Conservation (phyloP, 192 early-diverging fungal species). For the Helicostylum pulchrum region DNA sequence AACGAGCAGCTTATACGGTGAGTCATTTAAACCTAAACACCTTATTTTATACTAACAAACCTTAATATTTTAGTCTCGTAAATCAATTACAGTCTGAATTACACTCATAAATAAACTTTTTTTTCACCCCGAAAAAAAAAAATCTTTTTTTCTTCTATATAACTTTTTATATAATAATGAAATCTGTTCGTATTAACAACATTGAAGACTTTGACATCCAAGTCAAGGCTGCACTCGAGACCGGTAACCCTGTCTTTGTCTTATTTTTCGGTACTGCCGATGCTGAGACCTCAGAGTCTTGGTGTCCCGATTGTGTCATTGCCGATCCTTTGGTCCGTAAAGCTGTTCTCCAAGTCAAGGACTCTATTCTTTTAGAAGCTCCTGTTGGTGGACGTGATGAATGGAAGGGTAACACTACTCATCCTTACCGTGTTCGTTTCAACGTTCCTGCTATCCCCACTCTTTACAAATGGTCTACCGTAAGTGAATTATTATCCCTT, state of each 20-base stretch:
- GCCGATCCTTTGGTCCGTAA: constrained; percentile 46
- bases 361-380: constrained; percentile 40
- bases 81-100: constrained; percentile 17
- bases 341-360: constrained; percentile 20
- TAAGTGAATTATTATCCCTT: constrained; percentile 7
- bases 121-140: neutral
- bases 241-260: constrained; percentile 33
- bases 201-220: constrained; percentile 34
- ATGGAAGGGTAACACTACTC: constrained; percentile 33
- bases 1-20: constrained; percentile 12
- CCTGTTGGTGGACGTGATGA: constrained; percentile 35
- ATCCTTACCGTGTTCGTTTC: constrained; percentile 39
- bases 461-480: constrained; percentile 36
- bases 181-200: constrained; percentile 28
- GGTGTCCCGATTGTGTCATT: constrained; percentile 53
- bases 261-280: constrained; percentile 47
- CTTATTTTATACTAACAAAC: neutral
- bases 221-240: constrained; percentile 21
- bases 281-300: constrained; percentile 39
- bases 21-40: neutral
- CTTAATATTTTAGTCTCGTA: constrained; percentile 1
- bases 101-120: constrained; percentile 3
- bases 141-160: neutral
- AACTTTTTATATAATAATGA: constrained; percentile 18
- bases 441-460: constrained; percentile 41